Conservation (phyloP, 805 yeast species). For the Maudiozyma pseudohumilis region DNA sequence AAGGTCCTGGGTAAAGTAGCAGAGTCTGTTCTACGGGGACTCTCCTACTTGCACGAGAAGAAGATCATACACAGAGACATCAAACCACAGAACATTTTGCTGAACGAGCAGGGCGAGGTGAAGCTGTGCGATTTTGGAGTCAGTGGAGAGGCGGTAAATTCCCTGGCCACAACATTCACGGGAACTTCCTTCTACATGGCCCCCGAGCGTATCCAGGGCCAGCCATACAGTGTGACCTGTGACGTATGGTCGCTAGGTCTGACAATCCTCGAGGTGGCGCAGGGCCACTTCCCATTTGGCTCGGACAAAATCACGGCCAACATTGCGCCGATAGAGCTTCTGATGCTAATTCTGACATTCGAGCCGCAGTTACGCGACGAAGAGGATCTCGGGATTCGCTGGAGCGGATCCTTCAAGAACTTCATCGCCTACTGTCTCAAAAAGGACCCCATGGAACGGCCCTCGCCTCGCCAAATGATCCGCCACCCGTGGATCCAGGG, state of each 20-base stretch:
- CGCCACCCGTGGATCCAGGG: constrained; percentile 88
- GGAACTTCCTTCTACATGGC: constrained; percentile 99
- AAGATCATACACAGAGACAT: constrained; percentile 91
- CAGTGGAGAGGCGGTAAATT: constrained; percentile 91
- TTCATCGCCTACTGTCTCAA: constrained; percentile 73
- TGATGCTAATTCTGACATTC: constrained; percentile 70
- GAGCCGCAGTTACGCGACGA: constrained; percentile 75
- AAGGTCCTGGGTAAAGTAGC: constrained; percentile 87
- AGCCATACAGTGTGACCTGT: constrained; percentile 87
- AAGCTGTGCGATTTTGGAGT: constrained; percentile 97
- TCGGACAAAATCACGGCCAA: constrained; percentile 34
- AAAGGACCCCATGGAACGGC: constrained; percentile 70
- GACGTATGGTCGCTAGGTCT: constrained; percentile 96
- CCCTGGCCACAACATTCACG: constrained; percentile 90
- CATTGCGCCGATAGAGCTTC: constrained; percentile 77
- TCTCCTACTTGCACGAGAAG: constrained; percentile 79
- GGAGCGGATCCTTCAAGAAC: constrained; percentile 78
- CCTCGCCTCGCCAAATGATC: constrained; percentile 89
- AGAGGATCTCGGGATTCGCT: constrained; percentile 59
- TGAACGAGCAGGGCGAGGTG: constrained; percentile 69
- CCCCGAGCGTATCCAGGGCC: constrained; percentile 93
- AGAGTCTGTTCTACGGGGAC: constrained; percentile 71
- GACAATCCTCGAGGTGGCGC: constrained; percentile 86
- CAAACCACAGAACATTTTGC: constrained; percentile 85
- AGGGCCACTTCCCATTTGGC: constrained; percentile 79